A percentile compares a stretch with the other conserved stretches of the same genome.
These are phyloP conservation scores for Penicillium sp. DNA, from an alignment of 2,329 filamentous ascomycete genomes.

Conservation along the genomic window DNA sequence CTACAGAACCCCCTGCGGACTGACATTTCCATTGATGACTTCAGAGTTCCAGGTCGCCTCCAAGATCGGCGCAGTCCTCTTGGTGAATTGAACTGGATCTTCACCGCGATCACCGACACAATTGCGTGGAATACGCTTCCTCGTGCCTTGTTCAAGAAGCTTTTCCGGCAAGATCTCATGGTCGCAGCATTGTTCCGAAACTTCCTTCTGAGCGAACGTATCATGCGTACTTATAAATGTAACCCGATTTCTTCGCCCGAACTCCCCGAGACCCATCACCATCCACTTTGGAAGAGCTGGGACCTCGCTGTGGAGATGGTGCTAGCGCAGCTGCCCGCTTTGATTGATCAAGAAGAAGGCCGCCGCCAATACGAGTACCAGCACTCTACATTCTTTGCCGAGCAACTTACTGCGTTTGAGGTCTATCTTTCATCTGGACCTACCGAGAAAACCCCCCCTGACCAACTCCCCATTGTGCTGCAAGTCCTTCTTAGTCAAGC, in stretches of 20 bases:
- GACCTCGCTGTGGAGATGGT: conserved; percentile 96
- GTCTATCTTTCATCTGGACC: conserved; percentile 86
- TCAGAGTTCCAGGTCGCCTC: conserved; percentile 84
- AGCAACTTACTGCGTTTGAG: conserved; percentile 95
- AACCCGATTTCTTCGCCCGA: conserved; percentile 89
- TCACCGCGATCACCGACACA: conserved; percentile 97
- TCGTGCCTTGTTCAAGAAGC: conserved; percentile 88
- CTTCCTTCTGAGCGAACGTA: conserved; percentile 87
- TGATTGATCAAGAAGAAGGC: conserved; percentile 75
- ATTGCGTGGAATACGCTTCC: conserved; percentile 97
- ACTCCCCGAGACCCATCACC: conserved; percentile 91
- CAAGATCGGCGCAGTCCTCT: conserved; percentile 92
- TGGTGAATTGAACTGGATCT: conserved; percentile 98
- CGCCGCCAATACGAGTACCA: conserved; percentile 83
- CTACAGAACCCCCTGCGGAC: conserved; percentile 78
- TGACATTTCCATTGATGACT: conserved; percentile 74
- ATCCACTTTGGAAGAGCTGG: conserved; percentile 96
- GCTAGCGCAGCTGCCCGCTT: conserved; percentile 79
- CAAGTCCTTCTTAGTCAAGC: conserved; percentile 96
- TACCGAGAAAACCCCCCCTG: conserved; percentile 81
- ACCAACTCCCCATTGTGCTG: conserved; percentile 92
- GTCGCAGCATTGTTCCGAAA: conserved; percentile 97
- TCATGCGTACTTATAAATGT: conserved; percentile 96
- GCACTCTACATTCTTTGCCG: conserved; percentile 93
- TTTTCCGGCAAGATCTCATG: conserved; percentile 97